Conservation (phyloP, 2,329 filamentous ascomycete genomes). For the Fusarium circinatum region DNA sequence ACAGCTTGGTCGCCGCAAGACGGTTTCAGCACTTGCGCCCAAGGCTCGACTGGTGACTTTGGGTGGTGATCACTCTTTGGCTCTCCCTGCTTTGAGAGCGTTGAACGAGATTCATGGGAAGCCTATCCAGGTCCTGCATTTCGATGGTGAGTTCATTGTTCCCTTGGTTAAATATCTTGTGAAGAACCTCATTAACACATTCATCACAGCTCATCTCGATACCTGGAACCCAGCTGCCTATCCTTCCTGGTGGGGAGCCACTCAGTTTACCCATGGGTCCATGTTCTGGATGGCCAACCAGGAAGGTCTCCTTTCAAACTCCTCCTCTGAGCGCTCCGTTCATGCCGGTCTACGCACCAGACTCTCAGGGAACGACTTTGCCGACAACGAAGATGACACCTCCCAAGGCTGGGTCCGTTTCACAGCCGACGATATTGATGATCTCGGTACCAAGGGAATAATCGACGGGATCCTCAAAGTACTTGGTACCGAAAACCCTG, state of each 20-base stretch:
- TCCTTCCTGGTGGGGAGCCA: constrained; percentile 75
- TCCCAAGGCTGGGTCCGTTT: constrained; percentile 83
- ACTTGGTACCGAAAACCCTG: constrained; percentile 79
- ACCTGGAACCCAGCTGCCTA: constrained; percentile 88
- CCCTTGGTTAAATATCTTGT: neutral
- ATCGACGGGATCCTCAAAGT: constrained; percentile 75
- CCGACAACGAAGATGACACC: constrained; percentile 77
- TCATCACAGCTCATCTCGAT: constrained; percentile 70
- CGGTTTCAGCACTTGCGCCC: constrained; percentile 49
- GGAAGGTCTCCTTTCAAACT: constrained; percentile 81
- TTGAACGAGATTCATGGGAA: constrained; percentile 69
- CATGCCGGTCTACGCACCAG: constrained; percentile 87
- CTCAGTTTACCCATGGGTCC: constrained; percentile 83
- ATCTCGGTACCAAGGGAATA: constrained; percentile 77
- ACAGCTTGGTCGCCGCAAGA: constrained; percentile 66
- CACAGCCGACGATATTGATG: constrained; percentile 85
- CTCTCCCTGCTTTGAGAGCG: constrained; percentile 75
- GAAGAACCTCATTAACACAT: neutral
- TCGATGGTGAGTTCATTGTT: constrained; percentile 60
- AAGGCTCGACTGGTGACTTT: constrained; percentile 72
- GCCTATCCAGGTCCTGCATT: constrained; percentile 77
- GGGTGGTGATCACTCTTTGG: constrained; percentile 78
- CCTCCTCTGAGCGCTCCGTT: constrained; percentile 74
- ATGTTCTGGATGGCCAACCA: constrained; percentile 92
- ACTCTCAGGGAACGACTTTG: constrained; percentile 71